phyloP scores from a whole-genome alignment of 345 rosid species.

The Brassica incana region DNA sequence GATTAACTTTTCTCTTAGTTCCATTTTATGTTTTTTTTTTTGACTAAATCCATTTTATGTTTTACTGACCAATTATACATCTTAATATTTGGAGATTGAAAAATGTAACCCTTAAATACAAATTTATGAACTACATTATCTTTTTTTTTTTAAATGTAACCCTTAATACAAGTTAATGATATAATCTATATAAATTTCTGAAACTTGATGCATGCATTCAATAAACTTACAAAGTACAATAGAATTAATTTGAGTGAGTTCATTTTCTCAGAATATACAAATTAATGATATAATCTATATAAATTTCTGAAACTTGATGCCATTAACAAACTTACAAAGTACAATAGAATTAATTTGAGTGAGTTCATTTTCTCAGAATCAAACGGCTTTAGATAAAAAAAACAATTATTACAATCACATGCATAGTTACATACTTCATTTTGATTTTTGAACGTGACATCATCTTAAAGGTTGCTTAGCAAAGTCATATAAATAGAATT shows the following conservation, averaged over 20 bases:
- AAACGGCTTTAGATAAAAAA: neutral
- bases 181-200: neutral
- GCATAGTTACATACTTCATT: neutral
- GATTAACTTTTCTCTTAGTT: neutral
- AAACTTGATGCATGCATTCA: neutral
- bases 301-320: neutral
- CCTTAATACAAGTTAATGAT: neutral
- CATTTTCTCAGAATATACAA: neutral
- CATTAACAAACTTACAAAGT: neutral
- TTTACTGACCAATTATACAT: neutral
- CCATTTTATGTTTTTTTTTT: neutral
- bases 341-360: neutral
- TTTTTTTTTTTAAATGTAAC: neutral
- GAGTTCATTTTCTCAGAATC: neutral
- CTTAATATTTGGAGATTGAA: neutral
- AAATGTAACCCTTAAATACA: neutral
- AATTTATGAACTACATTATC: neutral
- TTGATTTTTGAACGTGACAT: constrained; percentile 8
- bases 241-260: neutral
- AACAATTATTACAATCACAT: neutral
- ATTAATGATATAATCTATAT: neutral
- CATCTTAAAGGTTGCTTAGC: neutral
- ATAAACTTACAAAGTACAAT: neutral
- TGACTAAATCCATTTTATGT: neutral
- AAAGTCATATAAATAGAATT: neutral